Evolutionary conservation across 805 yeast species (phyloP).

Genomic region (Yamadazyma scolyti): DNA sequence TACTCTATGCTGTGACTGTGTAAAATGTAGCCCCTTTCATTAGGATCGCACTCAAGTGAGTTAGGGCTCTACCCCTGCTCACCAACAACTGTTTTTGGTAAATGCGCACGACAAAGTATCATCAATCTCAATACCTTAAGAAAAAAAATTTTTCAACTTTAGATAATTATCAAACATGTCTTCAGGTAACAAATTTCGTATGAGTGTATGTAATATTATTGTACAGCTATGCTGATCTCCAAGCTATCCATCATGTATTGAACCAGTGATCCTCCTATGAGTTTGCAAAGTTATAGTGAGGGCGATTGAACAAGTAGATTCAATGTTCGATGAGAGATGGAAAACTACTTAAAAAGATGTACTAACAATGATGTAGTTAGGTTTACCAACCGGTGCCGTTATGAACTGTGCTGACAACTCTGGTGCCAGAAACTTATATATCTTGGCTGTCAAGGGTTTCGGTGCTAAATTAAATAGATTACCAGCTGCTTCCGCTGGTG

Average conservation of each 20-base stretch:
- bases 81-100: background rate
- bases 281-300: background rate
- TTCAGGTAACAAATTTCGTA: slow-evolving; percentile 99
- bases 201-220: slow-evolving; percentile 74
- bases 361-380: slow-evolving; percentile 62
- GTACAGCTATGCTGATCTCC: too few species aligned
- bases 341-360: slow-evolving; percentile 7
- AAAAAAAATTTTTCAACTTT: too few species aligned
- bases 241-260: too few species aligned
- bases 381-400: slow-evolving; percentile 99
- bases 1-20: too few species aligned
- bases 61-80: background rate
- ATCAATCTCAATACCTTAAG: too few species aligned
- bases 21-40: too few species aligned
- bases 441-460: slow-evolving; percentile 97
- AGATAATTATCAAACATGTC: slow-evolving; percentile 33
- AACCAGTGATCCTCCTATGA: too few species aligned
- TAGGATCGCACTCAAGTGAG: too few species aligned
- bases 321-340: too few species aligned
- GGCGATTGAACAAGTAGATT: too few species aligned
- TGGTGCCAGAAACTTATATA: slow-evolving; percentile 99
- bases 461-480: slow-evolving; percentile 99
- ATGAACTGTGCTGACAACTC: slow-evolving; percentile 99
- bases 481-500: slow-evolving; percentile 99
- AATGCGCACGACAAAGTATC: too few species aligned